A percentile compares a stretch with the other conserved stretches of the same genome.
Evolutionary conservation across 495 filamentous ascomycete genomes (phyloP).

Genomic region (Cudoniella acicularis): DNA sequence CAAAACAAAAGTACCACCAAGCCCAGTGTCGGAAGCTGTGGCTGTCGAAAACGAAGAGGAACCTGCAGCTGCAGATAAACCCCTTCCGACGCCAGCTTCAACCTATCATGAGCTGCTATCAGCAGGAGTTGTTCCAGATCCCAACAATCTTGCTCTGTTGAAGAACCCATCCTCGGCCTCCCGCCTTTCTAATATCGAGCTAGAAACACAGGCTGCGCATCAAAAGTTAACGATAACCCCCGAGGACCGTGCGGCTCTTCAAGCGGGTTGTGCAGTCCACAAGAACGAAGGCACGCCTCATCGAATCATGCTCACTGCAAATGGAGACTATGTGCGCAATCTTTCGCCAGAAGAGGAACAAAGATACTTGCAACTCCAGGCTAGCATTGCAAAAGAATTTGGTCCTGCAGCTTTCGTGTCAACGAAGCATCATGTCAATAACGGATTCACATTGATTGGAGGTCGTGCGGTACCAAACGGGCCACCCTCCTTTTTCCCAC

Average conservation of each 20-base stretch:
- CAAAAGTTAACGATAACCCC: conserved; percentile 47
- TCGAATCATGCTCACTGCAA: conserved; percentile 69
- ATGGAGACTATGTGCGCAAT: conserved; percentile 73
- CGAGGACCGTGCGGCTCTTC: conserved; percentile 45
- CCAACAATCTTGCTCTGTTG: conserved; percentile 34
- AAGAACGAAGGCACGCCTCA: conserved; percentile 40
- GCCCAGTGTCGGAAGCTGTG: conserved; percentile 29
- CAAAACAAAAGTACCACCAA: conserved; percentile 26
- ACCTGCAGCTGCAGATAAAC: conserved; percentile 26
- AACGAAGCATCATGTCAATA: conserved; percentile 25
- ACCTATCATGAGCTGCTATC: conserved; percentile 33
- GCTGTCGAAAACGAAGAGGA: conserved; percentile 33
- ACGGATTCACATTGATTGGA: conserved; percentile 50
- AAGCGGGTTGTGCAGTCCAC: conserved; percentile 44
- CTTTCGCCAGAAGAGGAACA: conserved; percentile 73
- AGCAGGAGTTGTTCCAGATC: conserved; percentile 19
- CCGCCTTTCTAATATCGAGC: conserved; percentile 36
- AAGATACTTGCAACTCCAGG: conserved; percentile 71
- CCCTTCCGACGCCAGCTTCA: conserved; percentile 32
- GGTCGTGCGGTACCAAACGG: conserved; percentile 55
- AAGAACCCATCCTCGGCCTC: conserved; percentile 14
- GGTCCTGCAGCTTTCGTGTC: conserved; percentile 46
- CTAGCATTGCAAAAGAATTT: conserved; percentile 43
- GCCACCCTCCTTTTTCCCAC: conserved; percentile 48
- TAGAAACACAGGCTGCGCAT: conserved; percentile 30